Base-by-base conservation (phyloP, 106 monocot genomes). In the Allium fistulosum region DNA sequence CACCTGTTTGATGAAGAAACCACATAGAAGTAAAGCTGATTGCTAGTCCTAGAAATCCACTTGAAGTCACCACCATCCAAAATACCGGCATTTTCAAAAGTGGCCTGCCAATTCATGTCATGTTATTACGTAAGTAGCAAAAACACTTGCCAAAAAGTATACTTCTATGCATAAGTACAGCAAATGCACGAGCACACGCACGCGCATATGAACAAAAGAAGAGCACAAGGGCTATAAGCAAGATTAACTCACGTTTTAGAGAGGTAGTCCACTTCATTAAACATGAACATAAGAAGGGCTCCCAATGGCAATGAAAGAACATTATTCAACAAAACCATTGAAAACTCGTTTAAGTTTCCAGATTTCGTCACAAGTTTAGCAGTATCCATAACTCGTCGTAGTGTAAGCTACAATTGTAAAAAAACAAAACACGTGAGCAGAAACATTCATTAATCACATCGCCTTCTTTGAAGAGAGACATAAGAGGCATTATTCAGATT, bases 11-110 rank as follows among this genome's bases (percentile, higher is more conserved):
- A 59, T 89, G 77, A 66, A 89, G 80, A 80, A 89, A 89, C 89
- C 89, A 89, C 69, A 89, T 77, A 16, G 89, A 89, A 10, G 89
- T 85, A 59, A 89, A 85, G 69, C 89, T 89, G 56, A 88, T 88
- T 26, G 79, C 84, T 13, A 88, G 81, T 9, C 88, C 88, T 18
- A 88, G 61, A 4, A 88, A 74, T 18, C 88, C 88, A 75, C 88
- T 88, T 48, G 47, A 14, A 67, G 88, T 88, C 12, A 79, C 75
- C 26, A 80, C 78, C 28, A 82, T 63, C 88, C 88, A 88, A 59
- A 88, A 88, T 63, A 80, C 75, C 28, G 88, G 82, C 57, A 77
- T 69, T 67, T 48, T 73, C 45, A 85, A 26, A 16, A 82, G 71
- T 3, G 79, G 79, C 61, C 88, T 88, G 79, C 56, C 76, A 48